A percentile compares a stretch with the other conserved stretches of the same genome.
Evolutionary conservation across 1,284 basidiomycete species (phyloP).

Genomic region (Apiotrichum mycotoxinovorans): DNA sequence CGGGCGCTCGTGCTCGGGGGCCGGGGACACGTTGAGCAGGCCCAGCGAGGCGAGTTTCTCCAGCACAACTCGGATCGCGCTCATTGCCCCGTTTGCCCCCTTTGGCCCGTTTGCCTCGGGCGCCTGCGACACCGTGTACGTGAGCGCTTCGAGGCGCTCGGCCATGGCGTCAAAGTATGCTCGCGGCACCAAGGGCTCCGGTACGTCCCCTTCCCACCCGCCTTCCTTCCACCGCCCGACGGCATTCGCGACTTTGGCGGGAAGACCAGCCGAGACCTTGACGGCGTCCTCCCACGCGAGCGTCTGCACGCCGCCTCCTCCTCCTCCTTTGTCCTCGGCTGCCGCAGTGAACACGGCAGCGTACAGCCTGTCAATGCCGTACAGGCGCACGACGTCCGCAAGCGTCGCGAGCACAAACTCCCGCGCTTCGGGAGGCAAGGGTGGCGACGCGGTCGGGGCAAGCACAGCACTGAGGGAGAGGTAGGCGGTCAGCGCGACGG

Average conservation of each 20-base stretch:
- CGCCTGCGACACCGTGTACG: constrained; percentile 57
- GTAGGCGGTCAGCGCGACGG: constrained; percentile 32
- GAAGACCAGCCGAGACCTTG: constrained; percentile 25
- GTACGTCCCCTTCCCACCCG: constrained; percentile 27
- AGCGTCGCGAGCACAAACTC: constrained; percentile 52
- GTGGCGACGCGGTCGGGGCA: constrained; percentile 9
- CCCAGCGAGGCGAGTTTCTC: constrained; percentile 34
- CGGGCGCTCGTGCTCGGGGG: not conserved
- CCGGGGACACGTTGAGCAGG: constrained; percentile 22
- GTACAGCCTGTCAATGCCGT: constrained; percentile 67
- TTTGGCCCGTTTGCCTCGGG: constrained; percentile 15
- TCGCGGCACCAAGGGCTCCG: constrained; percentile 37
- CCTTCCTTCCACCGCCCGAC: constrained; percentile 49
- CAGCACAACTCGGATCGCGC: constrained; percentile 22
- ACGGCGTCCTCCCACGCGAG: constrained; percentile 44
- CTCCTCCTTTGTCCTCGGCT: constrained; percentile 6
- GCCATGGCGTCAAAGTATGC: constrained; percentile 58
- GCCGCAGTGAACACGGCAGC: not conserved
- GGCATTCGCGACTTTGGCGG: constrained; percentile 43
- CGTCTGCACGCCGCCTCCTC: constrained; percentile 6
- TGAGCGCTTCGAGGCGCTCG: constrained; percentile 34
- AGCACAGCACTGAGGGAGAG: constrained; percentile 29
- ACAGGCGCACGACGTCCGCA: constrained; percentile 57
- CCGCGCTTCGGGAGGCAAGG: constrained; percentile 23
- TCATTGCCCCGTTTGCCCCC: not conserved